Base-by-base conservation (phyloP, 2,329 filamentous ascomycete genomes). In the Aspergillus versicolor region DNA sequence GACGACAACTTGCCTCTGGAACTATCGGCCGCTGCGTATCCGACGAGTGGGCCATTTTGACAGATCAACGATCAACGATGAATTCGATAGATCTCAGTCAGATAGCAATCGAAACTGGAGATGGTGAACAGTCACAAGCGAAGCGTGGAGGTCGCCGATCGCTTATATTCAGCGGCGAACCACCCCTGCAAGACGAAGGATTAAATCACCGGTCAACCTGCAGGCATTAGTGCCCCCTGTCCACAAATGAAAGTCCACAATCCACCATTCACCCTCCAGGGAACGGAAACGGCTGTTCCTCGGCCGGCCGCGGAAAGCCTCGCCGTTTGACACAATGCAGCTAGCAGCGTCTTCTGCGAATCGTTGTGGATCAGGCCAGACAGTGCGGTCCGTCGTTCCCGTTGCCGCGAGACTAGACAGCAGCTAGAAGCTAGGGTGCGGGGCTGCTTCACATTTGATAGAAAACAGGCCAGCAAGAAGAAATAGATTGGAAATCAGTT, bases 131-230 rank as follows among this genome's bases (percentile, higher is more conserved):
- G 5, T 7, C 24, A 5, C 24, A 24, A 6, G 7, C 7, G 24
- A 24, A 7, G 24, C 24, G 24, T 6, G 24, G 24, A 24, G 24
- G 24, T 5, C 24, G 24, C 40, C 44, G 24, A 21, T 32, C 45
- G 32, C 40, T 56, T 52, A 47, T 56, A 41, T 46, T 24, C 24
- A 32, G 44, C 32, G 22, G 48, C 12, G 34, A 52, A 47, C 42
- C 54, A 47, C 48, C 41, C 47, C 47, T 51, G 47, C 41, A 37
- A 42, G 34, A 32, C 54, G 42, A 52, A 51, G 24, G 24, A 24
- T 24, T 24, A 24, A 24, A 24, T 24, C 24, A 7, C 24, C 24
- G 24, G 24, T 24, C 24, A 6, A 24, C 24, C 24, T 24, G 5
- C 24, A 24, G 5, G 24, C 7, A 7, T 24, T 2, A 24, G 24